Percentiles rank a stretch among this genome's conserved stretches.
phyloP scores from a whole-genome alignment of 192 early-diverging fungal genomes.

The Coemansia sp. region DNA sequence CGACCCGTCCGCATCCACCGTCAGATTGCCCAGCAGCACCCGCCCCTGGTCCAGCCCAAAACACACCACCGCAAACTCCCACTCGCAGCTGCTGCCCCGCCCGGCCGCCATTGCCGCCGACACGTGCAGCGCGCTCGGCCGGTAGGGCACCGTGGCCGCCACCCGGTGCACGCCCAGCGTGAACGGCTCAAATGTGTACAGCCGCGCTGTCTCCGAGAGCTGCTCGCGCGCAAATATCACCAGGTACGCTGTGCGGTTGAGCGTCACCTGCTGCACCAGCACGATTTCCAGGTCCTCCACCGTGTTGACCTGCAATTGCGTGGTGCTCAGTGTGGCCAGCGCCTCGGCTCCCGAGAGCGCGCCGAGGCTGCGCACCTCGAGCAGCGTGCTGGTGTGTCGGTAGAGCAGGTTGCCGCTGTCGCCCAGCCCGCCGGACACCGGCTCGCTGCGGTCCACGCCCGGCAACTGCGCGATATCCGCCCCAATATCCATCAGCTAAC shows the following conservation, averaged over 20 bases:
- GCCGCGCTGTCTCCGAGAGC: constrained; percentile 1
- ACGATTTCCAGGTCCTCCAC: constrained; percentile 27
- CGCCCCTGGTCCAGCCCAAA: constrained; percentile 25
- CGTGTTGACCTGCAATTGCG: constrained; percentile 22
- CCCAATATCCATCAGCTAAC: constrained; percentile 25
- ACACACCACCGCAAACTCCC: constrained; percentile 40
- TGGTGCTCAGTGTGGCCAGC: constrained; percentile 30
- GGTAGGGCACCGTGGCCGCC: constrained; percentile 17
- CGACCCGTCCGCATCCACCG: constrained; percentile 10
- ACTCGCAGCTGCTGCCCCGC: constrained; percentile 28
- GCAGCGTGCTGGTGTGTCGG: constrained; percentile 23
- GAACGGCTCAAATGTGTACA: constrained; percentile 37
- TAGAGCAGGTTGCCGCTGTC: constrained; percentile 23
- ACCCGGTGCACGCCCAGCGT: constrained; percentile 22
- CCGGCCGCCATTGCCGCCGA: constrained; percentile 30
- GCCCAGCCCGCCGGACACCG: constrained; percentile 11
- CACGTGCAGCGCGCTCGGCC: constrained; percentile 17
- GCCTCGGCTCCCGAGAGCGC: constrained; percentile 16
- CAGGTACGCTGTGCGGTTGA: constrained; percentile 16
- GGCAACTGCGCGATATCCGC: constrained; percentile 26
- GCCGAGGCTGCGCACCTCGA: constrained; percentile 29
- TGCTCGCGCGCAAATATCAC: constrained; percentile 30
- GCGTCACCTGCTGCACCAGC: constrained; percentile 17
- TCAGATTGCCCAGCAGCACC: constrained; percentile 27
- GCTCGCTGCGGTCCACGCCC: constrained; percentile 7